Conservation (phyloP, 2,329 filamentous ascomycete species). For the Botrytis porri region DNA sequence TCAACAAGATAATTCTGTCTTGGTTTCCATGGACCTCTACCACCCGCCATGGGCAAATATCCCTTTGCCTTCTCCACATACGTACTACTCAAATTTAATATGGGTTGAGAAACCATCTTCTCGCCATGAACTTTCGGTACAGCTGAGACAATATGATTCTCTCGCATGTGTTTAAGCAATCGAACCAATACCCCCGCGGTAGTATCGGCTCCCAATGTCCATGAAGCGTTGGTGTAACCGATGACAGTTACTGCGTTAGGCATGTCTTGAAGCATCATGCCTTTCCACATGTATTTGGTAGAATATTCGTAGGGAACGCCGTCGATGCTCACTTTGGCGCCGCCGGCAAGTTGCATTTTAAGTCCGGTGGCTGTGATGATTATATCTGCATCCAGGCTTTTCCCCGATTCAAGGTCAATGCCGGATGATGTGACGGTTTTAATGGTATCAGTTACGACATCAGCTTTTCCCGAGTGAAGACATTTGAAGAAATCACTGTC, state of each 20-base stretch:
- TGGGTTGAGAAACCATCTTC: slow-evolving; percentile 20
- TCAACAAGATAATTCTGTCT: slow-evolving; percentile 36
- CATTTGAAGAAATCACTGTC: slow-evolving; percentile 56
- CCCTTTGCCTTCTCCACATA: slow-evolving; percentile 33
- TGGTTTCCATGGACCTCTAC: slow-evolving; percentile 33
- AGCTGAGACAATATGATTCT: slow-evolving; percentile 21
- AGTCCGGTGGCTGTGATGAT: slow-evolving; percentile 69
- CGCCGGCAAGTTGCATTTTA: slow-evolving; percentile 56
- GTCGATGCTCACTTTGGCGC: slow-evolving; percentile 52
- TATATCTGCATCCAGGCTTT: slow-evolving; percentile 56
- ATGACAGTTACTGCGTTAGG: slow-evolving; percentile 61
- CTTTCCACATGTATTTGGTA: slow-evolving; percentile 59
- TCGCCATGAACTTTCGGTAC: slow-evolving; percentile 25
- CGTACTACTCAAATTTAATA: slow-evolving; percentile 32
- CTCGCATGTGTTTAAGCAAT: slow-evolving; percentile 35
- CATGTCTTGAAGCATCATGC: slow-evolving; percentile 62
- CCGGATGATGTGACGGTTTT: slow-evolving; percentile 49
- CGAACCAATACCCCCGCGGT: slow-evolving; percentile 32
- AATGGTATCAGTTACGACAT: slow-evolving; percentile 53
- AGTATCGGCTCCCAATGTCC: slow-evolving; percentile 62
- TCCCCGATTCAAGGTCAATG: slow-evolving; percentile 37
- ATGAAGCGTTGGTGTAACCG: slow-evolving; percentile 64
- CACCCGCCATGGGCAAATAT: slow-evolving; percentile 28
- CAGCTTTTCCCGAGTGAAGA: slow-evolving; percentile 45
- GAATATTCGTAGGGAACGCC: slow-evolving; percentile 47